Base-by-base conservation (phyloP, 2,329 filamentous ascomycete species). In the Neopestalotiopsis sp. region DNA sequence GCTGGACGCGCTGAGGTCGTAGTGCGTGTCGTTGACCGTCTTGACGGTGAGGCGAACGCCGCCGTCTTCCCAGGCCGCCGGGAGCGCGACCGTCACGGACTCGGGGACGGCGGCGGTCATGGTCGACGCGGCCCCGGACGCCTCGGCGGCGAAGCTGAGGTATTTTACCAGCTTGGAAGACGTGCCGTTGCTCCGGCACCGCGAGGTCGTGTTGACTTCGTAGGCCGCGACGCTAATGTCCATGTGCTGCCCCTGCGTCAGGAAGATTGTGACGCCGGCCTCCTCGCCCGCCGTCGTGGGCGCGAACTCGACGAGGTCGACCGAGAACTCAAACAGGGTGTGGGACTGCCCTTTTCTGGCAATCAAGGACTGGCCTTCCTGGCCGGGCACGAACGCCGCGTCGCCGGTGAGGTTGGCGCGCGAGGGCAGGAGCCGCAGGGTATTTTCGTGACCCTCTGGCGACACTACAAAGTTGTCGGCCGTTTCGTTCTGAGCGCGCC, bases 211-310 rank as follows among this genome's bases (percentile, higher is more conserved):
- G 13, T 72, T 74, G 2, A 74, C 72, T 0, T 78, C 78, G 1
- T 82, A 75, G 71, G 79, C 72, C 17, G 81, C 78, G 10, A 84
- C 71, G 0, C 82, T 80, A 7, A 89, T 73, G 57, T 87, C 84
- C 7, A 86, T 76, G 66, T 89, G 86, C 69, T 88, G 84, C 71
- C 84, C 82, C 74, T 88, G 83, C 0, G 83, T 87, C 42, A 89
- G 76, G 74, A 89, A 89, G 0, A 83, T 79, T 0, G 83, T 84
- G 5, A 89, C 77, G 0, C 87, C 87, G 1, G 85, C 84, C 74
- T 89, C 87, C 70, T 87, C 82, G 1, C 81, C 81, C 0, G 74
- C 61, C 0, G 70, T 70, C 0, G 75, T 74, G 0, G 86, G 82
- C 0, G 72, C 66, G 71, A 85, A 88, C 7, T 79, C 76, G 0